phyloP scores from a whole-genome alignment of 2,329 filamentous ascomycete genomes.

The Talaromyces sp. region DNA sequence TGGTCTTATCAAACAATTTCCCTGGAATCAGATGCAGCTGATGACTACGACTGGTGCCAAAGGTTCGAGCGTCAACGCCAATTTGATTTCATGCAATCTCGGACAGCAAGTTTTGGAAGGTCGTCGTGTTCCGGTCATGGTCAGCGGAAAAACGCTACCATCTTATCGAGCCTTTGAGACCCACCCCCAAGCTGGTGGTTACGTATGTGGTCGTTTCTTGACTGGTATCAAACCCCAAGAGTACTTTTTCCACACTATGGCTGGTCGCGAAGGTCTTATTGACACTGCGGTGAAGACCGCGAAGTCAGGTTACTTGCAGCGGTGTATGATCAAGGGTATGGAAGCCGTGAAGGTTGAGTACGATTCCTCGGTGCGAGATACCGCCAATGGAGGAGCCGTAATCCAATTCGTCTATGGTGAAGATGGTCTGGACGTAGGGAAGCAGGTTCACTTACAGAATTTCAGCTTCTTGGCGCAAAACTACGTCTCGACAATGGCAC shows the following conservation, averaged over 20 bases:
- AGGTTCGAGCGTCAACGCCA: conserved; percentile 88
- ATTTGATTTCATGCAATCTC: conserved; percentile 94
- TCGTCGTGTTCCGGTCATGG: conserved; percentile 91
- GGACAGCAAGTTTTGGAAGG: conserved; percentile 96
- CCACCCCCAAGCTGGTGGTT: conserved; percentile 82
- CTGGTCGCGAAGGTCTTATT: conserved; percentile 94
- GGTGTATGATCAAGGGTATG: conserved; percentile 98
- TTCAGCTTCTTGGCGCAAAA: conserved; percentile 91
- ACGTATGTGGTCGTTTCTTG: conserved; percentile 93
- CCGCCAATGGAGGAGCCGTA: conserved; percentile 83
- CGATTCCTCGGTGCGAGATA: conserved; percentile 86
- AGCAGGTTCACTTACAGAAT: conserved; percentile 85
- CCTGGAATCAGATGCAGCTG: conserved; percentile 96
- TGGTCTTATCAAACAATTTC: conserved; percentile 86
- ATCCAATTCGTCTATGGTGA: conserved; percentile 97
- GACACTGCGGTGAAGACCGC: conserved; percentile 99
- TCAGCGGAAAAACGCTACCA: conserved; percentile 92
- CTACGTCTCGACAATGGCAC: conserved; percentile 72
- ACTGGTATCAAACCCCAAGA: conserved; percentile 96
- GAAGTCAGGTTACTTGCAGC: conserved; percentile 90
- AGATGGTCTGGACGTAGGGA: conserved; percentile 89
- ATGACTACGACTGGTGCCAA: conserved; percentile 98
- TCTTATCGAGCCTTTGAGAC: conserved; percentile 93
- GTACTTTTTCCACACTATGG: conserved; percentile 99
- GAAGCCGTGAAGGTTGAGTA: conserved; percentile 90